Evolutionary conservation across 352 stramenopile genomes (phyloP).

Genomic region (Pythium aquatile): DNA sequence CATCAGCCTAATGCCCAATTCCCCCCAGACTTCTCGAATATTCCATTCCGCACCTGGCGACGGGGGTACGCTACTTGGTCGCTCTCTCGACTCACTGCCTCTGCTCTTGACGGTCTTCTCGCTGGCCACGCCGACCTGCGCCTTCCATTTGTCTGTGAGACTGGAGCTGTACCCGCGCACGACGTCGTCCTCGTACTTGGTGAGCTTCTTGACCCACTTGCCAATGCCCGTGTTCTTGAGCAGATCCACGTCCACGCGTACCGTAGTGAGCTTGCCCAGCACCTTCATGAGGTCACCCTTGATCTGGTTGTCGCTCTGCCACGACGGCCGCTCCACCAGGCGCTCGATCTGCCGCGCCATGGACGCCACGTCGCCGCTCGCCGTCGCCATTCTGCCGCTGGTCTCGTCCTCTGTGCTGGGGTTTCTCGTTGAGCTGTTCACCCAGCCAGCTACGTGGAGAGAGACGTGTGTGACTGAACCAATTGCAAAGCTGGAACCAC

Average conservation of each 20-base stretch:
- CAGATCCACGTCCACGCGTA: slow-evolving; percentile 74
- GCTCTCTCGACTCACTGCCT: slow-evolving; percentile 4
- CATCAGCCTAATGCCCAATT: not conserved
- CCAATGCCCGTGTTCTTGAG: slow-evolving; percentile 79
- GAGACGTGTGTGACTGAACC: not conserved
- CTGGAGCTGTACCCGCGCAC: slow-evolving; percentile 75
- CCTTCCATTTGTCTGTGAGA: slow-evolving; percentile 86
- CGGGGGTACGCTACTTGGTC: not conserved
- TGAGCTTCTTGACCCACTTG: slow-evolving; percentile 80
- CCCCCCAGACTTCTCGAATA: not conserved
- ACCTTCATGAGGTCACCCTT: slow-evolving; percentile 64
- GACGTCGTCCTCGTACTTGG: slow-evolving; percentile 82
- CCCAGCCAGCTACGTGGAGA: slow-evolving; percentile 1
- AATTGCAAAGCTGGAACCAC: not conserved
- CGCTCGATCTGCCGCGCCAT: slow-evolving; percentile 76
- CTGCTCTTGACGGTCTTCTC: slow-evolving; percentile 19
- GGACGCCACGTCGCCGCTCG: slow-evolving; percentile 48
- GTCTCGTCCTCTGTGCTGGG: not conserved
- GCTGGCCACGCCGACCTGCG: slow-evolving; percentile 51
- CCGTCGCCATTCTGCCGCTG: slow-evolving; percentile 26
- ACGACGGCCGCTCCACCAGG: slow-evolving; percentile 59
- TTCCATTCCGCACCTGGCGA: slow-evolving; percentile 2
- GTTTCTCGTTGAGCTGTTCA: not conserved
- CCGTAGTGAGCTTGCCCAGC: slow-evolving; percentile 69
- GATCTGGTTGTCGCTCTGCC: slow-evolving; percentile 57